Evolutionary conservation across 495 filamentous ascomycete species (phyloP).

Genomic region (Filosporella fistucella): DNA sequence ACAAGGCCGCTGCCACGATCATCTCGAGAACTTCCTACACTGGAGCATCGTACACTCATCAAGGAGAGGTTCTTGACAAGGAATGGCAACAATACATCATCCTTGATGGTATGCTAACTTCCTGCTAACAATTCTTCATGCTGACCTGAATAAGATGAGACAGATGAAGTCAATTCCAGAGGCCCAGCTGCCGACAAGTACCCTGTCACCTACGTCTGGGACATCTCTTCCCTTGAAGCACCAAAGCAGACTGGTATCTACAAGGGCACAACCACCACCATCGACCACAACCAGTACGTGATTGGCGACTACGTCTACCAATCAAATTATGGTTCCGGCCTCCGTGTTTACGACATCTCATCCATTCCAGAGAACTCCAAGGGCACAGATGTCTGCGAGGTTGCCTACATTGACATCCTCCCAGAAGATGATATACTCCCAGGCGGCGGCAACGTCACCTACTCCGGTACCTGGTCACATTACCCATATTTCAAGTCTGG

Average conservation of each 20-base stretch:
- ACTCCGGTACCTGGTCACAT: conserved; percentile 54
- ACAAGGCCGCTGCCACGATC: conserved; percentile 41
- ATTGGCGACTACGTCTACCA: conserved; percentile 48
- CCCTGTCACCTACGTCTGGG: conserved; percentile 53
- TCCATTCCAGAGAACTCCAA: conserved; percentile 49
- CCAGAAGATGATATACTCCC: conserved; percentile 49
- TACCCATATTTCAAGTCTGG: conserved; percentile 55
- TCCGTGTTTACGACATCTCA: conserved; percentile 51
- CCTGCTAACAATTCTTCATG: too few relatives aligned
- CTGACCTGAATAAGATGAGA: too few relatives aligned
- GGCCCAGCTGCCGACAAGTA: conserved; percentile 40
- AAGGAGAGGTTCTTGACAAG: conserved; percentile 53
- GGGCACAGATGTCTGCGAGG: conserved; percentile 43
- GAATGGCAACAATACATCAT: conserved; percentile 49
- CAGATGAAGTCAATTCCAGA: conserved; percentile 45
- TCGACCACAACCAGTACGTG: conserved; percentile 63
- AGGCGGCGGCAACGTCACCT: conserved; percentile 43
- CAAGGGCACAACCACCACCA: conserved; percentile 39
- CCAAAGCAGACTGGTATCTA: conserved; percentile 53
- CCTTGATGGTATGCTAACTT: too few relatives aligned
- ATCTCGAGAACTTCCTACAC: conserved; percentile 53
- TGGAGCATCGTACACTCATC: conserved; percentile 55
- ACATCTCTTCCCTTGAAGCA: conserved; percentile 43
- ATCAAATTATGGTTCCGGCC: conserved; percentile 54
- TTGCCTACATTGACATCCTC: conserved; percentile 55